These are phyloP conservation scores for Venturia aucupariae DNA, from an alignment of 2,329 filamentous ascomycete species.

Conservation along the genomic window DNA sequence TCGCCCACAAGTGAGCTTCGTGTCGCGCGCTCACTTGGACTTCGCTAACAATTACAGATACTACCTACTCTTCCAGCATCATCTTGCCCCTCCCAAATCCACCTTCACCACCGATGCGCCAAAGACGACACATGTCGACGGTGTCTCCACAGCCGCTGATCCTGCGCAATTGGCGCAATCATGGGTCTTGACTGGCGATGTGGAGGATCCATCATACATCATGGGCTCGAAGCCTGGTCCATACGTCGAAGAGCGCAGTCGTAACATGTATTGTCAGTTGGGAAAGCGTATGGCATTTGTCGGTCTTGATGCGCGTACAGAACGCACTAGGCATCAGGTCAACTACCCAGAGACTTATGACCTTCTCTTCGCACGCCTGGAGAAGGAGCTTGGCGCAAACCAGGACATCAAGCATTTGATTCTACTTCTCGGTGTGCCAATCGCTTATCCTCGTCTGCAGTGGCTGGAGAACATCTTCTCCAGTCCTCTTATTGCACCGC, in stretches of 20 bases:
- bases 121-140: constrained; percentile 40
- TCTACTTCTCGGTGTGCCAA: constrained; percentile 60
- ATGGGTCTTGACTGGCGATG: constrained; percentile 54
- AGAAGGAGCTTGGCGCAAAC: constrained; percentile 42
- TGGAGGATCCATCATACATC: constrained; percentile 65
- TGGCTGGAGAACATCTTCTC: constrained; percentile 91
- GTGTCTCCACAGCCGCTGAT: constrained; percentile 49
- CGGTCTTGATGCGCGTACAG: constrained; percentile 52
- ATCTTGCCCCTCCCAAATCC: constrained; percentile 72
- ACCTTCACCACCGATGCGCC: constrained; percentile 74
- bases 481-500: constrained; percentile 77
- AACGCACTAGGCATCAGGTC: constrained; percentile 83
- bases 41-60: constrained; percentile 35
- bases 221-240: constrained; percentile 63
- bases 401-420: constrained; percentile 54
- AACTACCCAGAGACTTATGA: constrained; percentile 66
- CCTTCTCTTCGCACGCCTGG: constrained; percentile 48
- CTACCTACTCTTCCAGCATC: constrained; percentile 61
- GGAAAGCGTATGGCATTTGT: constrained; percentile 56
- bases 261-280: constrained; percentile 54
- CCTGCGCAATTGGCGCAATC: constrained; percentile 63
- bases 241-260: constrained; percentile 53
- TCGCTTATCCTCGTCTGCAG: constrained; percentile 65
- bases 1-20: constrained; percentile 33
- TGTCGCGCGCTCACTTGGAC: not conserved